Percentiles rank a stretch among this genome's conserved stretches.
Conservation (phyloP, 441 rosid species). For the Croton laevigatus region DNA sequence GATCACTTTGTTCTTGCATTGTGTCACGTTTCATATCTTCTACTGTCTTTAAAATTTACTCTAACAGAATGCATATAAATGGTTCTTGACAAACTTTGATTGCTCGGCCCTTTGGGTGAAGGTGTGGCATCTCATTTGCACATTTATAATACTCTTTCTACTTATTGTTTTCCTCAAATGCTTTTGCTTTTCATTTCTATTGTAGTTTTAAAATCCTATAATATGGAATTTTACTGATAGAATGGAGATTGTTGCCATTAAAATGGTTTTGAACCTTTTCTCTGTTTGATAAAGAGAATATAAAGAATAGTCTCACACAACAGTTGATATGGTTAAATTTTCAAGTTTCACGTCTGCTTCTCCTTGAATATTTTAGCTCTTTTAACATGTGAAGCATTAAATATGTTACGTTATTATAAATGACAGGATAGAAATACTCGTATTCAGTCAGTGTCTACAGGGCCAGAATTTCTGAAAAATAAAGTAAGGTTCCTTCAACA, state of each 20-base stretch:
- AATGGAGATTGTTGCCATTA: slow-evolving; percentile 1
- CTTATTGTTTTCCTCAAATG: not conserved
- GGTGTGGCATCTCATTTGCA: slow-evolving; percentile 37
- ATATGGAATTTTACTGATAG: not conserved
- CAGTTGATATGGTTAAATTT: not conserved
- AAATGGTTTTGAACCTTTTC: not conserved
- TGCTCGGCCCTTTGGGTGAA: slow-evolving; percentile 92
- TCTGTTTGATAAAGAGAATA: not conserved
- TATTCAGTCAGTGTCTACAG: slow-evolving; percentile 76
- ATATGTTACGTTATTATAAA: slow-evolving; percentile 7
- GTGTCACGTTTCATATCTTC: too few species aligned
- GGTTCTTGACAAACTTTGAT: slow-evolving; percentile 82
- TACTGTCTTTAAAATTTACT: too few species aligned
- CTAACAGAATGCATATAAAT: slow-evolving; percentile 88
- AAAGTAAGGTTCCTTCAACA: slow-evolving; percentile 36
- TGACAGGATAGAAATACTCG: slow-evolving; percentile 67
- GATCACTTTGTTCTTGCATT: too few species aligned
- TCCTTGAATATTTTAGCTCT: not conserved
- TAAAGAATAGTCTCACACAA: not conserved
- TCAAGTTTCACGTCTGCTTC: not conserved
- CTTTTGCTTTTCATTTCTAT: not conserved
- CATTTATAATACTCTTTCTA: not conserved
- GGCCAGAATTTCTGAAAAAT: slow-evolving; percentile 66
- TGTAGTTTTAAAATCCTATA: not conserved
- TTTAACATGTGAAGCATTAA: slow-evolving; percentile 8